phyloP scores from a whole-genome alignment of 2,329 filamentous ascomycete genomes.

The Neonectria sp. region DNA sequence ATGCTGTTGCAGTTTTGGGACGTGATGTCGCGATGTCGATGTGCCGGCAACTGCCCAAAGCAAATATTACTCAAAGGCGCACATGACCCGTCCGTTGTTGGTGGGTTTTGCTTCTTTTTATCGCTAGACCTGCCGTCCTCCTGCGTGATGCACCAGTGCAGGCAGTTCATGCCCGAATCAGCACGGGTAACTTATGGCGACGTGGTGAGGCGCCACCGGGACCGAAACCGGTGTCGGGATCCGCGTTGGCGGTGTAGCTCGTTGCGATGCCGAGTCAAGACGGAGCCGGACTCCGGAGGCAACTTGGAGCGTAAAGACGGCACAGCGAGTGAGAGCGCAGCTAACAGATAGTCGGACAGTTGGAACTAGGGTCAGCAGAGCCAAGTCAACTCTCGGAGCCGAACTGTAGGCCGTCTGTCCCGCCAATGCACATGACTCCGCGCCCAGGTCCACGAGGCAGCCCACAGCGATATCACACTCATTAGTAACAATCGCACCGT shows the following conservation, averaged over 20 bases:
- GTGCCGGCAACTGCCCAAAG: not conserved
- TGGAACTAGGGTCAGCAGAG: not conserved
- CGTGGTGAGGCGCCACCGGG: not conserved
- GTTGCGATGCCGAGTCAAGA: not conserved
- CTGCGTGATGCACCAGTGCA: not conserved
- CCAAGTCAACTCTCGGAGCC: slow-evolving; percentile 14
- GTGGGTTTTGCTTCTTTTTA: slow-evolving; percentile 5
- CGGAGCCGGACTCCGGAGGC: not conserved
- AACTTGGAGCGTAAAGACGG: not conserved
- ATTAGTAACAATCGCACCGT: slow-evolving; percentile 12
- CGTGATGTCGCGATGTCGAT: not conserved
- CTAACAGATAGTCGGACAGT: not conserved
- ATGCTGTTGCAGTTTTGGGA: not conserved
- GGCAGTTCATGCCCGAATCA: too few relatives aligned
- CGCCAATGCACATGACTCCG: not conserved
- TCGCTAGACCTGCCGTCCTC: not conserved
- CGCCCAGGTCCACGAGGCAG: slow-evolving; percentile 6
- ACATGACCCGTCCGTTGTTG: not conserved
- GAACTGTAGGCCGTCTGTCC: not conserved
- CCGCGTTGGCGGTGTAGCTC: not conserved
- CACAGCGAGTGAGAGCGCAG: too few relatives aligned
- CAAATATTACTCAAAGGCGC: not conserved
- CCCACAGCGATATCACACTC: slow-evolving; percentile 20
- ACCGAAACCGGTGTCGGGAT: not conserved
- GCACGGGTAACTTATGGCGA: not conserved